Evolutionary conservation across 2,329 filamentous ascomycete genomes (phyloP).

Genomic region (Diplocarpon mali): DNA sequence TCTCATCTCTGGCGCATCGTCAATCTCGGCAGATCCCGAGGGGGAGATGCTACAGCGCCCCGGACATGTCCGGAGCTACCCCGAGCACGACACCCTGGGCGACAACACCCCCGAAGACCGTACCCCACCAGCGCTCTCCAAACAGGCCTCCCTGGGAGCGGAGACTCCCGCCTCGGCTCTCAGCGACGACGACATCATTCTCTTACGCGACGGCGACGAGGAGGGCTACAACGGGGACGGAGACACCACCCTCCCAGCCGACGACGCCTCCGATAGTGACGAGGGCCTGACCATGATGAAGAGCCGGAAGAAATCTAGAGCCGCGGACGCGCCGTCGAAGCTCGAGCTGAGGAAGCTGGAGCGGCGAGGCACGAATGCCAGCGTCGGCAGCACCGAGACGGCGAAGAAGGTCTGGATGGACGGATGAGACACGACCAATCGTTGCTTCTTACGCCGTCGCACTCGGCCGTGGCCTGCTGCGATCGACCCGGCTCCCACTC

Average conservation of each 20-base stretch:
- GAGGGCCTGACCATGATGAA: constrained; percentile 26
- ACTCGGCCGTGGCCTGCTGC: neutral
- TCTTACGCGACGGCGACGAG: constrained; percentile 18
- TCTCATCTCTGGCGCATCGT: constrained; percentile 51
- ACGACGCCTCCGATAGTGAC: constrained; percentile 21
- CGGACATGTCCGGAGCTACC: constrained; percentile 34
- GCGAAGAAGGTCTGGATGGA: constrained; percentile 40
- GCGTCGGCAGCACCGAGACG: constrained; percentile 51
- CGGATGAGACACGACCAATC: constrained; percentile 7
- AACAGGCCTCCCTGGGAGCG: constrained; percentile 12
- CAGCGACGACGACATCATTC: constrained; percentile 9
- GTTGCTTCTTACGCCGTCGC: constrained; percentile 4
- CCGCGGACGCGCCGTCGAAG: constrained; percentile 23
- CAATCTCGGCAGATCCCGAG: constrained; percentile 51
- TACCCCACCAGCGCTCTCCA: constrained; percentile 22
- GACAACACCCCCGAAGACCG: constrained; percentile 22
- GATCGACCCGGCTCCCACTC: neutral
- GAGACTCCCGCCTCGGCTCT: constrained; percentile 2
- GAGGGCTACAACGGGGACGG: constrained; percentile 24
- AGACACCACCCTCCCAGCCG: constrained; percentile 12
- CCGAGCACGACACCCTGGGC: constrained; percentile 12
- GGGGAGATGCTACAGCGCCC: constrained; percentile 45
- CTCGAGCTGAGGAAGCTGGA: constrained; percentile 18
- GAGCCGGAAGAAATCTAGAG: constrained; percentile 34
- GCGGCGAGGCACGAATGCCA: constrained; percentile 49